Percentiles rank a stretch among this genome's conserved stretches.
Conservation (phyloP, 2,329 filamentous ascomycete genomes). For the Diaporthe humulicola region DNA sequence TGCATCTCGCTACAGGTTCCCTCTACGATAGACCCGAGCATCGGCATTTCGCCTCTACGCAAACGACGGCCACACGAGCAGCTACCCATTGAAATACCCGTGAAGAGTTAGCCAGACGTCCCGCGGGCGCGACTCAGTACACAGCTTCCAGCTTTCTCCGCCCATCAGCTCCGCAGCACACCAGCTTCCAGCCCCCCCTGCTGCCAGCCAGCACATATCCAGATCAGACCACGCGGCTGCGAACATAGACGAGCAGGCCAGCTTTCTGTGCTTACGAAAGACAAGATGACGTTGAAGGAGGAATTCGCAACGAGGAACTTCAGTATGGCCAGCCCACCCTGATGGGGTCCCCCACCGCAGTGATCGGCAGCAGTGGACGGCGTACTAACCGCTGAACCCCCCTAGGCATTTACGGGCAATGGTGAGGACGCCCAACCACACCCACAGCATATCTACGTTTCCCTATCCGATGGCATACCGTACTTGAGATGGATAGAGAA, state of each 20-base stretch:
- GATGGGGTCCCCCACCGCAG: conserved; percentile 20
- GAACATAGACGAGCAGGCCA: conserved; percentile 22
- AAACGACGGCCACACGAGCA: conserved; percentile 8
- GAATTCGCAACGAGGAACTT: conserved; percentile 82
- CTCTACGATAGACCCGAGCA: conserved; percentile 20
- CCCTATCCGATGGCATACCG: conserved; percentile 25
- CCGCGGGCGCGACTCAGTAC: conserved; percentile 19
- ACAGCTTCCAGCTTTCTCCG: conserved; percentile 14
- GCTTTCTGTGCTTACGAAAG: conserved; percentile 42
- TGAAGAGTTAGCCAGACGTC: conserved; percentile 6
- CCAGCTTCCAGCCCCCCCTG: conserved; percentile 1
- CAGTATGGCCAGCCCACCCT: conserved; percentile 64
- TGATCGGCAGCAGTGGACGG: conserved; percentile 35
- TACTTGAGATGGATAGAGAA: background rate
- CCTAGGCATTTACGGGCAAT: conserved; percentile 81
- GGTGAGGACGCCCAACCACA: conserved; percentile 62
- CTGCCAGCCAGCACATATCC: conserved; percentile 18
- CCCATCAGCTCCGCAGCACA: conserved; percentile 7
- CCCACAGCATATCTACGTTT: background rate
- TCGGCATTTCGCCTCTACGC: background rate
- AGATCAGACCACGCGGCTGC: conserved; percentile 4
- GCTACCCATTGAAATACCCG: conserved; percentile 5
- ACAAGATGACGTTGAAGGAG: conserved; percentile 78
- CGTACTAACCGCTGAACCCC: conserved; percentile 50
- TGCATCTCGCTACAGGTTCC: conserved; percentile 27